Percentiles rank a stretch among this genome's conserved stretches.
Evolutionary conservation across 345 rosid genomes (phyloP).

Genomic region (Hibiscus trionum): DNA sequence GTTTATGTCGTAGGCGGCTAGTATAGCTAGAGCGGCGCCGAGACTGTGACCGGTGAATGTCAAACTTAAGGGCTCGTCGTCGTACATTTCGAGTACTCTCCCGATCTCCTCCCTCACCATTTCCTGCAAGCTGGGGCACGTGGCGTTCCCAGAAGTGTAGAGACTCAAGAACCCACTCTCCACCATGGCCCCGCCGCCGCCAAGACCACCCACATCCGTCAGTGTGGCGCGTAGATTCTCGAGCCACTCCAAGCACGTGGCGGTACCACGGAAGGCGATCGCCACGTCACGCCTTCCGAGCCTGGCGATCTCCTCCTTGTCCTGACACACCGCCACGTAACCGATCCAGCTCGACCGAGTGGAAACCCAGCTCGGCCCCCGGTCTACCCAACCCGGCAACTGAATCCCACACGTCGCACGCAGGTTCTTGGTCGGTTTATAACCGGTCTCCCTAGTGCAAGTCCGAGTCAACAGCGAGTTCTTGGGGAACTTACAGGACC

Average conservation of each 20-base stretch:
- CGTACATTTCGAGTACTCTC: slow-evolving; percentile 43
- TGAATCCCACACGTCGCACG: slow-evolving; percentile 71
- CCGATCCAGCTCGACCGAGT: slow-evolving; percentile 88
- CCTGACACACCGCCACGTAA: slow-evolving; percentile 77
- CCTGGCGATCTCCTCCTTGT: slow-evolving; percentile 64
- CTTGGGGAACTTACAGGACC: slow-evolving; percentile 43
- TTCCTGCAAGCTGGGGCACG: slow-evolving; percentile 41
- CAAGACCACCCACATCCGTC: slow-evolving; percentile 29
- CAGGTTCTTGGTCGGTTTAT: slow-evolving; percentile 52
- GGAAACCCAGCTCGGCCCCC: slow-evolving; percentile 57
- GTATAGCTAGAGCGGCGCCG: slow-evolving; percentile 79
- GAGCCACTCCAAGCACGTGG: slow-evolving; percentile 86
- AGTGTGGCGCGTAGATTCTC: slow-evolving; percentile 82
- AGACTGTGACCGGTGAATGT: slow-evolving; percentile 91
- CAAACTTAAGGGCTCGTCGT: slow-evolving; percentile 66
- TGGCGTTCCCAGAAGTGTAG: slow-evolving; percentile 46
- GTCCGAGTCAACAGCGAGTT: slow-evolving; percentile 41
- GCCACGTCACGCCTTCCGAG: slow-evolving; percentile 80
- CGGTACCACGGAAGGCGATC: slow-evolving; percentile 75
- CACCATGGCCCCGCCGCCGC: slow-evolving; percentile 52
- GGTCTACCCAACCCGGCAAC: slow-evolving; percentile 63
- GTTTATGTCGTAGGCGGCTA: slow-evolving; percentile 65
- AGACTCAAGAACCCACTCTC: slow-evolving; percentile 82
- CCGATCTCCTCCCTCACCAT: slow-evolving; percentile 58
- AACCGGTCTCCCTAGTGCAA: slow-evolving; percentile 54